phyloP scores from a whole-genome alignment of 208 protist genomes.

The Willaertia magna region DNA sequence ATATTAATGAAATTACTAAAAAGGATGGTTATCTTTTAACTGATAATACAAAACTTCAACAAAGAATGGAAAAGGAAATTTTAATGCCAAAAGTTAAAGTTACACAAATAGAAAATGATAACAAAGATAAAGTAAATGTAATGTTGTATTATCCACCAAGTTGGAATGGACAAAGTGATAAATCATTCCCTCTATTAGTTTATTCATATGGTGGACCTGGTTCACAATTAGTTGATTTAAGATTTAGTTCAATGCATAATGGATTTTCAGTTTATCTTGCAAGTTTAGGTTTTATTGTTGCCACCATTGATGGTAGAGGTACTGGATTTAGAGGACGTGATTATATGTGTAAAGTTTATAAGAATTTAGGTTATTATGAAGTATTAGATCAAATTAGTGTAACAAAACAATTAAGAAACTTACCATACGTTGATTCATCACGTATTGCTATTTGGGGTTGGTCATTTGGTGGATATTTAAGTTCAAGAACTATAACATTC shows the following conservation, averaged over 20 bases:
- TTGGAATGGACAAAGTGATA: background rate
- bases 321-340: background rate
- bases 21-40: background rate
- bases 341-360: background rate
- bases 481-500: background rate
- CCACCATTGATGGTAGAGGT: constrained; percentile 2
- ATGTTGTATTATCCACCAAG: background rate
- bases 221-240: background rate
- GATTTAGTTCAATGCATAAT: background rate
- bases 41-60: background rate
- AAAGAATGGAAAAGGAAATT: background rate
- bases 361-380: constrained; percentile 10
- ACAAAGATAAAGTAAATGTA: background rate
- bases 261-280: background rate
- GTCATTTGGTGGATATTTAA: constrained; percentile 13
- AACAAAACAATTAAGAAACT: background rate
- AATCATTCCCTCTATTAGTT: background rate
- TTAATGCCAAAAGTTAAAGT: background rate
- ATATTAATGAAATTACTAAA: background rate
- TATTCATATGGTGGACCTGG: constrained; percentile 8
- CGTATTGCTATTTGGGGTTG: constrained; percentile 13
- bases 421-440: background rate
- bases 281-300: background rate
- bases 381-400: background rate
- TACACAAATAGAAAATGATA: background rate